Evolutionary conservation across 805 yeast species (phyloP), one percentile per base, ranked within the genome.

Genomic region (Ogataea degrootiae): DNA sequence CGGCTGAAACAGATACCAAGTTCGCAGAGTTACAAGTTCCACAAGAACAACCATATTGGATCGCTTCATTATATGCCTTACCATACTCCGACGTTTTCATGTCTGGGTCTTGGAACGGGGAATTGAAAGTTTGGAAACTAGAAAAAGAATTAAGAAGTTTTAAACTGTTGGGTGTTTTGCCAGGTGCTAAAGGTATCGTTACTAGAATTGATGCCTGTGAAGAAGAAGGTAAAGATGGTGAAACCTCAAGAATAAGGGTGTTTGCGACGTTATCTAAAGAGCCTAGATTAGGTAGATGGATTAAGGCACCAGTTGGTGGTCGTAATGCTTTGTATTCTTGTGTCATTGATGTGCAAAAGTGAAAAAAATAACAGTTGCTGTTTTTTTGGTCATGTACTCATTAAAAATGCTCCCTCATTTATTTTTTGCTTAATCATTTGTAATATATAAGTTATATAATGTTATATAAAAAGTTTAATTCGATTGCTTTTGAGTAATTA

Each of bases 261-360:
- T 70, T 79, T 53, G 92, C 86, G 0, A 73, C 88, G 35, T 72
- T 87, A 5, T 79, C 92, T 37, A 88, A 91, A 66, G 97, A 92
- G 67, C 96, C 86, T 61, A 80, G 85, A 62, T 72, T 87, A 48
- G 97, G 97, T 36, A 82, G 97, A 63, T 91, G 97, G 96, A 66
- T 82, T 23, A 72, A 75, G 40, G 73, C 77, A 45, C 72, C 76
- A 35, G 72, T 73, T 23, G 87, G 87, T 7, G 84, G 85, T 31
- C 79, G 92, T 65, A 88, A 87, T 67, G 88, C 88, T 49, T 72
- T 88, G 54, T 80, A 74, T 56, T 77, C 83, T 9, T 79, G 75
- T 48, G 71, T 71, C 26, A 69, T 79, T 47, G 73, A 60, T 17
- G 37, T 63, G 51, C 56, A 52, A 42, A 46, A 54, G n/a, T 42